Percentiles rank a stretch among this genome's conserved stretches.
phyloP scores from a whole-genome alignment of 345 rosid genomes.

The Sonneratia alba region DNA sequence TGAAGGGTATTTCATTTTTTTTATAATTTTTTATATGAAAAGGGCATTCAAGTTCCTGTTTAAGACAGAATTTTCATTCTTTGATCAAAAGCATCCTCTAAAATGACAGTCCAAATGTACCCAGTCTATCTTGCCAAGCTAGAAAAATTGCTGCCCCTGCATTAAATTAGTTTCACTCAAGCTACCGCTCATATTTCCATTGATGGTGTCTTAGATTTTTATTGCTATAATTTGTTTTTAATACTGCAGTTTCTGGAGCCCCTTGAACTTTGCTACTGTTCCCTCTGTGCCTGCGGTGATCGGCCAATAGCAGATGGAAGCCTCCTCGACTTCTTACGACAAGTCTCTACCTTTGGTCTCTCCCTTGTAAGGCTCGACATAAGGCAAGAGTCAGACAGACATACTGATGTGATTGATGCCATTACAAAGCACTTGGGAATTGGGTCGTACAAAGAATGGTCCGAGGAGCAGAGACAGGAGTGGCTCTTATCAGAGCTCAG shows the following conservation, averaged over 20 bases:
- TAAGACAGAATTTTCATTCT: too few species aligned
- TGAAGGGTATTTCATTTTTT: too few species aligned
- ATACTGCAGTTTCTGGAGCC: slow-evolving; percentile 75
- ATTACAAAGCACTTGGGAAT: slow-evolving; percentile 68
- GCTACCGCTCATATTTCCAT: too few species aligned
- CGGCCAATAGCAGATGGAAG: slow-evolving; percentile 93
- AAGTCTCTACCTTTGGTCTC: slow-evolving; percentile 96
- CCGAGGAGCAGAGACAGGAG: slow-evolving; percentile 72
- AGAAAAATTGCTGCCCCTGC: too few species aligned
- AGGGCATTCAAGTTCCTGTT: too few species aligned
- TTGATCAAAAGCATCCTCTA: too few species aligned
- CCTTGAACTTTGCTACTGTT: slow-evolving; percentile 90
- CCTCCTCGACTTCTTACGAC: slow-evolving; percentile 90
- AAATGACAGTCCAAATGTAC: too few species aligned
- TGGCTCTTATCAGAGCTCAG: slow-evolving; percentile 90
- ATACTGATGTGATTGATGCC: slow-evolving; percentile 86
- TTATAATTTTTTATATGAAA: too few species aligned
- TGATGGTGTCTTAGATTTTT: neutral
- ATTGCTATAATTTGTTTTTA: neutral
- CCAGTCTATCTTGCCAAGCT: too few species aligned
- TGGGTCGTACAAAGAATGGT: slow-evolving; percentile 84
- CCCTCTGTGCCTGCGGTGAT: slow-evolving; percentile 80
- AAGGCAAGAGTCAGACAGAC: slow-evolving; percentile 91
- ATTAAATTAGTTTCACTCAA: too few species aligned
- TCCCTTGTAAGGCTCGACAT: slow-evolving; percentile 90